phyloP scores from a whole-genome alignment of 257 asterid genomes.

The Thymus mandschuricus region DNA sequence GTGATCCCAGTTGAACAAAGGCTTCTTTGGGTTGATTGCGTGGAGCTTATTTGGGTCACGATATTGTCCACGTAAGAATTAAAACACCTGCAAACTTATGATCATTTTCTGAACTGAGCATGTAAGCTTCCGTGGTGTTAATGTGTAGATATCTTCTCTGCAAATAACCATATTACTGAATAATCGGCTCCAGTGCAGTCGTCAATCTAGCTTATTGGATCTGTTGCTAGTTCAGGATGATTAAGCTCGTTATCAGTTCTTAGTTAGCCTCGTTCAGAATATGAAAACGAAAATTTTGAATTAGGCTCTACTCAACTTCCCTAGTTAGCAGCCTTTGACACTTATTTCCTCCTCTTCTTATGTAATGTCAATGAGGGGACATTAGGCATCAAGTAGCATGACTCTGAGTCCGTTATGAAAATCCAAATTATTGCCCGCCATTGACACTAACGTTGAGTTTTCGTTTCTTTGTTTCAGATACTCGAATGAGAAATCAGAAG shows the following conservation, averaged over 20 bases:
- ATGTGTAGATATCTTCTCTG: background rate
- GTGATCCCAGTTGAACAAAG: constrained; percentile 85
- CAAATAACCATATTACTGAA: background rate
- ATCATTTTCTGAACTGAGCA: background rate
- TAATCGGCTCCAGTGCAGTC: background rate
- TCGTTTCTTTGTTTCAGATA: constrained; percentile 40
- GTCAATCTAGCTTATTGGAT: background rate
- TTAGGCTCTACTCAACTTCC: too few species aligned
- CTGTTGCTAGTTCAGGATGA: constrained; percentile 5
- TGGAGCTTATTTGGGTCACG: constrained; percentile 92
- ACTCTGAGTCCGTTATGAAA: too few species aligned
- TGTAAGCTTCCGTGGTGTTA: background rate
- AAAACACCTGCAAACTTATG: constrained; percentile 1
- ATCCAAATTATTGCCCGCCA: too few species aligned
- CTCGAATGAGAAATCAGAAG: constrained; percentile 89
- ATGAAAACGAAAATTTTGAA: too few species aligned
- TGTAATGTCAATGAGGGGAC: too few species aligned
- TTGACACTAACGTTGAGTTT: background rate
- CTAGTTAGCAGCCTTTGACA: too few species aligned
- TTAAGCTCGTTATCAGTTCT: too few species aligned
- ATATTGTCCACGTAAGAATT: constrained; percentile 74
- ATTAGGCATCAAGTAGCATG: too few species aligned
- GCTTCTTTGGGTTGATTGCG: constrained; percentile 91
- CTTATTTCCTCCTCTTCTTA: too few species aligned
- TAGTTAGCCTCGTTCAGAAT: too few species aligned